Conservation (phyloP, 1,139 yeast genomes). For the Lodderomyces orthopsilosis region DNA sequence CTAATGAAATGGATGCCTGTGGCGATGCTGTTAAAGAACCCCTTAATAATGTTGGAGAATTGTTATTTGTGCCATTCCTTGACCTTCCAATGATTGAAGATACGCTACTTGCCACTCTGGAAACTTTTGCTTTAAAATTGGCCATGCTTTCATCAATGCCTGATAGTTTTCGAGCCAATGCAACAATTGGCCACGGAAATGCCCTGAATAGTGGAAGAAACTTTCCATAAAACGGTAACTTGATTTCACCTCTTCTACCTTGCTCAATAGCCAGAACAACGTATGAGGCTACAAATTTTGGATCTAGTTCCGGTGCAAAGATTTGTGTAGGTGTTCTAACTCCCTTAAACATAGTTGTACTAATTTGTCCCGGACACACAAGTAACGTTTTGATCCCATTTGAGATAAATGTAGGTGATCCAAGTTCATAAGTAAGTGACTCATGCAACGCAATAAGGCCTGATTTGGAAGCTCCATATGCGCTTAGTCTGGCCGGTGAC, state of each 20-base stretch:
- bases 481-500: conserved; percentile 78
- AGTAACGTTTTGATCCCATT: conserved; percentile 68
- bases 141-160: conserved; percentile 65
- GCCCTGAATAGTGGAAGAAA: conserved; percentile 69
- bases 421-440: conserved; percentile 69
- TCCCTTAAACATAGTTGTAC: conserved; percentile 67
- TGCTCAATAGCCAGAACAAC: conserved; percentile 55
- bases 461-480: conserved; percentile 88
- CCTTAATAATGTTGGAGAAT: background rate
- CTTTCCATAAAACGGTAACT: conserved; percentile 72
- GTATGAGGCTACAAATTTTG: conserved; percentile 56
- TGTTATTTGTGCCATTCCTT: background rate
- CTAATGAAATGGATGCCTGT: background rate
- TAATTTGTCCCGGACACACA: conserved; percentile 84
- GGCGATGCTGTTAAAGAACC: background rate
- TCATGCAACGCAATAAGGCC: conserved; percentile 85
- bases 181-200: conserved; percentile 70
- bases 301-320: conserved; percentile 80
- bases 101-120: conserved; percentile 18
- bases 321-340: conserved; percentile 68
- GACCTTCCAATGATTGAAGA: conserved; percentile 16
- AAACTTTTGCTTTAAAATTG: conserved; percentile 23
- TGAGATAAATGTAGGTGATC: conserved; percentile 45
- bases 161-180: conserved; percentile 47
- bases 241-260: conserved; percentile 69